A percentile compares a stretch with the other conserved stretches of the same genome.
Evolutionary conservation across 2,329 filamentous ascomycete species (phyloP).

Genomic region (Elsinoe perseae): DNA sequence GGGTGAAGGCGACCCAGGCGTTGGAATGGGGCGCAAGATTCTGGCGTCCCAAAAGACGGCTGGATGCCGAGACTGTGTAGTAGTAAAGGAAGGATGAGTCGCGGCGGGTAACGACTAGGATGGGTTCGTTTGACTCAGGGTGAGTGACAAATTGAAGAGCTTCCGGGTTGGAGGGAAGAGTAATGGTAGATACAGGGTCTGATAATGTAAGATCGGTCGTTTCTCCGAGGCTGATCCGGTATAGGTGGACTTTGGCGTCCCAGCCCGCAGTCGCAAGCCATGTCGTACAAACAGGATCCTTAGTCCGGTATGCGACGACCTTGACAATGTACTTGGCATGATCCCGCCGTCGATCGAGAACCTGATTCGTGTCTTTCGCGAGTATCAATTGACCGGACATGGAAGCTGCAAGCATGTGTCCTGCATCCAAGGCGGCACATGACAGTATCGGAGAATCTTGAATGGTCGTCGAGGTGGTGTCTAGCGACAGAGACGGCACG

Average conservation of each 20-base stretch:
- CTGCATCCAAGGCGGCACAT: constrained; percentile 35
- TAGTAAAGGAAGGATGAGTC: constrained; percentile 55
- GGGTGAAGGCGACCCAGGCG: constrained; percentile 57
- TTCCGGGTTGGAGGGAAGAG: constrained; percentile 49
- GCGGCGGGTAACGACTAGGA: constrained; percentile 48
- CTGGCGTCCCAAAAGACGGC: constrained; percentile 46
- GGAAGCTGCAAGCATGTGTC: constrained; percentile 44
- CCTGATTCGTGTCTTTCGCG: constrained; percentile 22
- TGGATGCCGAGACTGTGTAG: constrained; percentile 37
- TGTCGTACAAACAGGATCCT: constrained; percentile 25
- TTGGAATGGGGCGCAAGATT: constrained; percentile 56
- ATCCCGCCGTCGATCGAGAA: constrained; percentile 46
- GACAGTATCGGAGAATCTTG: constrained; percentile 51
- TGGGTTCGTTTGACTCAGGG: constrained; percentile 39
- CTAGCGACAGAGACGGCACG: constrained; percentile 29
- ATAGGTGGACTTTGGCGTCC: constrained; percentile 51
- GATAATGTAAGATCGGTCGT: constrained; percentile 28
- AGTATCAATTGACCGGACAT: constrained; percentile 54
- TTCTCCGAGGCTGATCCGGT: constrained; percentile 28
- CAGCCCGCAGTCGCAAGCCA: constrained; percentile 54
- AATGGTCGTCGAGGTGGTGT: constrained; percentile 33
- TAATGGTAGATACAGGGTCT: constrained; percentile 37
- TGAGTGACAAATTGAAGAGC: constrained; percentile 47
- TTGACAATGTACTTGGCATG: constrained; percentile 54
- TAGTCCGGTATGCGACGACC: constrained; percentile 30